Evolutionary conservation across 2,329 filamentous ascomycete species (phyloP).

Genomic region (Apiospora arundinis): DNA sequence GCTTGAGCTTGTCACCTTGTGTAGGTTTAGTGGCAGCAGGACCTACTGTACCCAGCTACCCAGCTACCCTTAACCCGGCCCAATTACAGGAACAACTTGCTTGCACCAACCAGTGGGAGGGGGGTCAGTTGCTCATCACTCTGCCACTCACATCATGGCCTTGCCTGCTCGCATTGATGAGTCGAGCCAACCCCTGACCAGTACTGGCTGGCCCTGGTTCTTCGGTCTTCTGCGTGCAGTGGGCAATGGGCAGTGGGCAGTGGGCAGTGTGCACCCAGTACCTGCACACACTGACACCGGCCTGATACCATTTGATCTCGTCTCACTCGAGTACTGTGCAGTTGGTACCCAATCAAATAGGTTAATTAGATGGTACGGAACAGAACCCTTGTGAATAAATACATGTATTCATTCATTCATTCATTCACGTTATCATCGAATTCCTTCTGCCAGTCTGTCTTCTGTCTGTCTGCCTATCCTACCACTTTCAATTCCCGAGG

Average conservation of each 20-base stretch:
- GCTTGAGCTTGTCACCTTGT: not conserved
- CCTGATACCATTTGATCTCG: constrained; percentile 19
- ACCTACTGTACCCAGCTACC: no score
- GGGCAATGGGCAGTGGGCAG: no score
- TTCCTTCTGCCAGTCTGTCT: not conserved
- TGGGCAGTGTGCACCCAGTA: no score
- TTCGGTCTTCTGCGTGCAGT: no score
- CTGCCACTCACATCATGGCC: constrained; percentile 17
- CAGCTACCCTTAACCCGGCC: not conserved
- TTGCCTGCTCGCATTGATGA: not conserved
- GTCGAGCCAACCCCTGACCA: constrained; percentile 12
- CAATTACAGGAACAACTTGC: constrained; percentile 5
- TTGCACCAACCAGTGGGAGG: no score
- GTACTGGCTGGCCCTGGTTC: not conserved
- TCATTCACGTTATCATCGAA: no score
- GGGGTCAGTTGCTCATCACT: not conserved
- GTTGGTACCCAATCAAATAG: not conserved
- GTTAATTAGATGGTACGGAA: not conserved
- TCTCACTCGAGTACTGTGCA: not conserved
- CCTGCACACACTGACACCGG: not conserved
- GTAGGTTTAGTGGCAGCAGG: not conserved
- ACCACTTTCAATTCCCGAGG: not conserved
- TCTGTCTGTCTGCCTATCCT: not conserved
- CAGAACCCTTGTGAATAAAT: constrained; percentile 5
- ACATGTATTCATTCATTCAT: not conserved